These are phyloP conservation scores for Dioscorea zingiberensis DNA, from an alignment of 106 monocot species.

Conservation along the genomic window DNA sequence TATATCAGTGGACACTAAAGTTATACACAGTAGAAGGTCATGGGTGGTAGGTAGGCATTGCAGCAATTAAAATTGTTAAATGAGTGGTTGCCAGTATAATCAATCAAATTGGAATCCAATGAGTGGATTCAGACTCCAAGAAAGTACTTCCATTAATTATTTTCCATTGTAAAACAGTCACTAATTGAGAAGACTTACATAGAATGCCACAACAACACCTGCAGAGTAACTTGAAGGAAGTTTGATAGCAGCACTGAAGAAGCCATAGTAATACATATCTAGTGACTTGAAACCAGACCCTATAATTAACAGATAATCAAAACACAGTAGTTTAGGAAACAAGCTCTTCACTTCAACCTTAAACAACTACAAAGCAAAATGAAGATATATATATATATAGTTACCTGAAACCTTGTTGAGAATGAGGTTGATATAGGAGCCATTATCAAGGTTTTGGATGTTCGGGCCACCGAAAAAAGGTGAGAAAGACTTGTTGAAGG, in stretches of 20 bases:
- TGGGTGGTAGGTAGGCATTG: too few species aligned
- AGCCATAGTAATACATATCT: constrained; percentile 33
- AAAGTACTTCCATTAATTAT: too few species aligned
- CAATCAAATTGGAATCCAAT: too few species aligned
- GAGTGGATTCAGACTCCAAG: too few species aligned
- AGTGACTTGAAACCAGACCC: constrained; percentile 39
- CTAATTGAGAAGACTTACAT: constrained; percentile 39
- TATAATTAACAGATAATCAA: constrained; percentile 3
- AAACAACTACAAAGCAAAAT: background rate
- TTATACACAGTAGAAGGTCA: too few species aligned
- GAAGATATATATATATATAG: background rate
- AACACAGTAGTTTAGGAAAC: background rate
- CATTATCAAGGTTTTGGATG: constrained; percentile 2
- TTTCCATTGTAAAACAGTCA: too few species aligned
- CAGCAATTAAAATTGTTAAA: too few species aligned
- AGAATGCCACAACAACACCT: constrained; percentile 56
- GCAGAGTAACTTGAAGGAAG: constrained; percentile 43
- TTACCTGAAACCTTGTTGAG: constrained; percentile 7
- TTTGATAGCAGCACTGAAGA: constrained; percentile 51
- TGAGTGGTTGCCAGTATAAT: too few species aligned
- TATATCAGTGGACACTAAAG: too few species aligned
- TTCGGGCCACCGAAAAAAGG: background rate
- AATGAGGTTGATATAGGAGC: constrained; percentile 2
- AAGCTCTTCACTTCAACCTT: background rate
- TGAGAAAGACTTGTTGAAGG: constrained; percentile 1